Percentiles rank a stretch among this genome's conserved stretches.
Evolutionary conservation across 371 early-diverging fungal species (phyloP).

Genomic region (Syncephalis plumigaleata): DNA sequence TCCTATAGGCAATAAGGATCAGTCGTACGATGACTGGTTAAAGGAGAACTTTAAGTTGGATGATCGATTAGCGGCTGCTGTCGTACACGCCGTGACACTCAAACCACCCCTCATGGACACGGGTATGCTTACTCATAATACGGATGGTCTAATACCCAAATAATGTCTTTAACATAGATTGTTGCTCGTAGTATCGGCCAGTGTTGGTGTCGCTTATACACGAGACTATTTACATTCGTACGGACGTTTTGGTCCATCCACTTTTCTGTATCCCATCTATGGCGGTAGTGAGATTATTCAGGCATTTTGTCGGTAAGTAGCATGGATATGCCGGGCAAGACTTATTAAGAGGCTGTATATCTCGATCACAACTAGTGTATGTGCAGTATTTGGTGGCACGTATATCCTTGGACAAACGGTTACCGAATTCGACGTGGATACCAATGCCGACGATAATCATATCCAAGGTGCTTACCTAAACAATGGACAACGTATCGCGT

Average conservation of each 20-base stretch:
- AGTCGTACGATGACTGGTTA: conserved; percentile 27
- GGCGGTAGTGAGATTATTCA: conserved; percentile 86
- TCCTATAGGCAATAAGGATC: conserved; percentile 21
- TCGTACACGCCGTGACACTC: conserved; percentile 53
- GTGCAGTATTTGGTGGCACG: conserved; percentile 80
- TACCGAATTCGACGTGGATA: conserved; percentile 1
- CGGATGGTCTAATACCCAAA: too few relatives aligned
- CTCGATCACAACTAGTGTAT: conserved; percentile 30
- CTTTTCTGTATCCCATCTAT: conserved; percentile 67
- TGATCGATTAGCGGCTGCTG: conserved; percentile 39
- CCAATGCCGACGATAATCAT: conserved; percentile 1
- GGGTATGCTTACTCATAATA: not conserved
- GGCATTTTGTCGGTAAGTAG: conserved; percentile 65
- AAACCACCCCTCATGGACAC: not conserved
- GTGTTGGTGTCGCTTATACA: conserved; percentile 40
- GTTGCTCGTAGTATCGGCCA: conserved; percentile 29
- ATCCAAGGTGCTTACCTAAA: conserved; percentile 1
- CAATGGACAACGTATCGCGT: conserved; percentile 5
- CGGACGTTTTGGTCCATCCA: conserved; percentile 74
- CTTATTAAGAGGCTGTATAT: not conserved
- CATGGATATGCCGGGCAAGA: not conserved
- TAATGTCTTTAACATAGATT: too few relatives aligned
- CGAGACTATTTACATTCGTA: conserved; percentile 57
- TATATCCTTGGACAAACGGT: conserved; percentile 38
- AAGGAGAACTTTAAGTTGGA: conserved; percentile 41